Evolutionary conservation across 768 basidiomycete species (phyloP), one percentile per base, ranked within the genome.

Genomic region (Suillus placidus): DNA sequence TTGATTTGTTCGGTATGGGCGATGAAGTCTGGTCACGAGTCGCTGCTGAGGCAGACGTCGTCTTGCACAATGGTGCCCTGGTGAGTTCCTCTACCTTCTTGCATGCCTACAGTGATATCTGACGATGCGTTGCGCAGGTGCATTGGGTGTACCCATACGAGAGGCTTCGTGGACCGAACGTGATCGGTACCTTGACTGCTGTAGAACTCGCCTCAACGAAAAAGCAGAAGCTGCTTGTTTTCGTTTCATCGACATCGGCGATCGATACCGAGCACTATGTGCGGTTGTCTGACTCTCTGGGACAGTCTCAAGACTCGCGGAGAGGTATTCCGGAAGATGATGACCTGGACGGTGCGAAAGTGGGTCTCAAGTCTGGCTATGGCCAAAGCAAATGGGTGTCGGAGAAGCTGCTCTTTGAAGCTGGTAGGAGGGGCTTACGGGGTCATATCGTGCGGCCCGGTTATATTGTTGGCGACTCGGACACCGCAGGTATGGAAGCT

Each of bases 71-170:
- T 69, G 97, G 97, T 42, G 97, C 97, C n/a, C 78, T 98, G 77
- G 97, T 96, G 70, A 66, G 91, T 82, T n/a, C 6, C 34, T 65
- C n/a, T 35, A 45, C 42, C 2, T 37, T 60, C 20, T 38, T 32
- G 35, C 20, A 23, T 56, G 16, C n/a, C 6, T 8, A 4, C 7
- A 20, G 30, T 52, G 18, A 40, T 38, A 42, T 65, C 47, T 70
- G n/a, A 62, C 52, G 3, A 26, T 40, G 40, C 20, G 8, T 12
- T 23, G 40, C 37, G 32, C 72, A 95, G 94, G 94, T 99, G 16
- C 97, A 99, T 73, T 99, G 97, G 97, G 94, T 99, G 3, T 99
- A 97, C 77, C 95, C 95, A 0, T 99, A 99, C 78, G 91, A 96
- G 74, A 94, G 89, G 75, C 84, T 99, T 13, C 92, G 96, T 8